A percentile compares a stretch with the other conserved stretches of the same genome.
Conservation (phyloP, 2,329 filamentous ascomycete species). For the Scedosporium apiospermum region DNA sequence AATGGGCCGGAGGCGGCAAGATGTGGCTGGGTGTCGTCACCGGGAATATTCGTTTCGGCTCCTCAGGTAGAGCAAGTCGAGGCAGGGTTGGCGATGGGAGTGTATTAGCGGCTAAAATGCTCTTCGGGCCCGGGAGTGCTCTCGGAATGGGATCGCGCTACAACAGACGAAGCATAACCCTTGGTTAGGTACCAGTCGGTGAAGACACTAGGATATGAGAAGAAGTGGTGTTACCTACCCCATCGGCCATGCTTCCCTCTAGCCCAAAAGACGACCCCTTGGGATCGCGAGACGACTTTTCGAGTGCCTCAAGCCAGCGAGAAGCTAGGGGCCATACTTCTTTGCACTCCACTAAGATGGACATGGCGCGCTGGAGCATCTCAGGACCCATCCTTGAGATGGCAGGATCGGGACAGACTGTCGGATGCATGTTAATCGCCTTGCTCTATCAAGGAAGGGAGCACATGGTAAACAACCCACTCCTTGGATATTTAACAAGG, state of each 20-base stretch:
- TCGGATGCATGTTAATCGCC: background rate
- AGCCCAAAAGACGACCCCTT: conserved; percentile 26
- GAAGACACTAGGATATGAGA: background rate
- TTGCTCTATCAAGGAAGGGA: too few relatives aligned
- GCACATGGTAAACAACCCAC: conserved; percentile 21
- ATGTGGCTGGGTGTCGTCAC: background rate
- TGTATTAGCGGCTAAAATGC: background rate
- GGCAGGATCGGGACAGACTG: conserved; percentile 31
- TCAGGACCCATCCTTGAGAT: conserved; percentile 30
- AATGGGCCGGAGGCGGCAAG: background rate
- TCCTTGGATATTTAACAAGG: conserved; percentile 38
- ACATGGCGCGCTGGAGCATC: conserved; percentile 36
- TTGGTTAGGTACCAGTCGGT: background rate
- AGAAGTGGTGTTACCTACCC: conserved; percentile 13
- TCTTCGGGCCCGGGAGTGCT: background rate
- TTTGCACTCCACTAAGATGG: conserved; percentile 37
- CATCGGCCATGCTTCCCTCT: conserved; percentile 42
- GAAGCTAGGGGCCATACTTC: conserved; percentile 42
- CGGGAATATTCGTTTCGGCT: background rate
- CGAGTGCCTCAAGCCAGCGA: conserved; percentile 42
- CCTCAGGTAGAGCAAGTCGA: background rate
- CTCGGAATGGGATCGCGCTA: background rate
- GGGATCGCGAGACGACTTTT: conserved; percentile 35
- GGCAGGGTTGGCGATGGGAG: background rate
- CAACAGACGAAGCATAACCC: background rate